phyloP scores from a whole-genome alignment of 2,329 filamentous ascomycete species.

The Taxawa tesnikishii region DNA sequence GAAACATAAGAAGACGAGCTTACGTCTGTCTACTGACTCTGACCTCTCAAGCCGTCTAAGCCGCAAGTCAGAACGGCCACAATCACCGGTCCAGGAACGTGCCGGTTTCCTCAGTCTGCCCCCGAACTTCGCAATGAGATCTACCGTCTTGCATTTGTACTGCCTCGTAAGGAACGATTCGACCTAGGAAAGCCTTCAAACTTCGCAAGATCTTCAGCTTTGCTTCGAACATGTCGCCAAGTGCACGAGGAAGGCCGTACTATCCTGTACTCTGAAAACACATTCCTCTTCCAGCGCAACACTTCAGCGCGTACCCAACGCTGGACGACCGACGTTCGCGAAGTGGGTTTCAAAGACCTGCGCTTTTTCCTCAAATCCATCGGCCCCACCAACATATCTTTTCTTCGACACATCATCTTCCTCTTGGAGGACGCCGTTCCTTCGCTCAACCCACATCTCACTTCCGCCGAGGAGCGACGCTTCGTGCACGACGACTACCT shows the following conservation, averaged over 20 bases:
- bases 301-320: conserved; percentile 19
- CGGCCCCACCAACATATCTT: conserved; percentile 31
- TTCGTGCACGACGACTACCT: conserved; percentile 36
- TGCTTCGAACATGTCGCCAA: conserved; percentile 33
- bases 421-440: conserved; percentile 32
- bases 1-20: background rate
- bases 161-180: conserved; percentile 16
- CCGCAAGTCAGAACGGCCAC: background rate
- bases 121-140: conserved; percentile 34
- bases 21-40: background rate
- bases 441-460: conserved; percentile 25
- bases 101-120: conserved; percentile 25
- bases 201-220: conserved; percentile 28
- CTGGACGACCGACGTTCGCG: conserved; percentile 26
- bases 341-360: conserved; percentile 34
- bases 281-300: conserved; percentile 31
- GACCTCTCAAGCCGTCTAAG: background rate
- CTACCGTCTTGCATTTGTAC: conserved; percentile 30
- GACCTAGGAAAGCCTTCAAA: conserved; percentile 22
- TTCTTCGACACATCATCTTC: conserved; percentile 33
- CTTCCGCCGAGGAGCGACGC: conserved; percentile 29
- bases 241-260: conserved; percentile 33
- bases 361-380: conserved; percentile 34
- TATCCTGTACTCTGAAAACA: conserved; percentile 39
- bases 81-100: background rate